These are phyloP conservation scores for Rhodosporidiobolus sp. DNA, from an alignment of 768 basidiomycete genomes.

Conservation along the genomic window DNA sequence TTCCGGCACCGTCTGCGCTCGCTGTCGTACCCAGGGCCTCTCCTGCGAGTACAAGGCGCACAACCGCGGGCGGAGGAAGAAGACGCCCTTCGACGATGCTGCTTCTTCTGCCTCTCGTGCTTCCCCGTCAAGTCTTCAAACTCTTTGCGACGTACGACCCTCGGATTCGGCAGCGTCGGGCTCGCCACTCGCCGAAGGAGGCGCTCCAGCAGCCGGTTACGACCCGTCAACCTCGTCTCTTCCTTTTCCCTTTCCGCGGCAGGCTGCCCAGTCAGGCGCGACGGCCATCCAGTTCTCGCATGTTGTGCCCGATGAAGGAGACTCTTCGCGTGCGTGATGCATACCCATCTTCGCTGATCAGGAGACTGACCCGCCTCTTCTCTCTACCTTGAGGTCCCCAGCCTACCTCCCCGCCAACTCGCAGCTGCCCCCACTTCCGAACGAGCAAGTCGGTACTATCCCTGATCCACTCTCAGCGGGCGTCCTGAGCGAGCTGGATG, in stretches of 20 bases:
- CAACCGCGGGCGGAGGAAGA: neutral
- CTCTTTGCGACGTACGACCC: no score
- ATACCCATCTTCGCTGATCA: neutral
- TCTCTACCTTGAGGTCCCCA: no score
- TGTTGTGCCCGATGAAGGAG: neutral
- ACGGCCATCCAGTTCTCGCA: conserved; percentile 4
- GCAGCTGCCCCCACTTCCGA: neutral
- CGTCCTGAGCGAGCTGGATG: neutral
- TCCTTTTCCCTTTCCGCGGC: neutral
- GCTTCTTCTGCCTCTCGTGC: neutral
- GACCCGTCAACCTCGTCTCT: neutral
- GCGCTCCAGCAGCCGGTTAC: no score
- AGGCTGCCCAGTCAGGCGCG: neutral
- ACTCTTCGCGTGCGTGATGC: neutral
- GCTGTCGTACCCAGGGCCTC: neutral
- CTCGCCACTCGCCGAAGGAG: neutral
- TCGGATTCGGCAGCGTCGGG: no score
- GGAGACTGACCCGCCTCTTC: neutral
- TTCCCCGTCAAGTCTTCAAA: no score
- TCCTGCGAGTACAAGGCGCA: neutral
- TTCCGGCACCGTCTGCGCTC: neutral
- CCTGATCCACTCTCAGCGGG: neutral
- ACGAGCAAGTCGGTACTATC: no score
- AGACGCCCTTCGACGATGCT: neutral
- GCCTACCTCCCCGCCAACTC: no score